These are phyloP conservation scores for Hyparrhenia diplandra DNA, from an alignment of 176 grass and related monocot genomes.

Conservation along the genomic window DNA sequence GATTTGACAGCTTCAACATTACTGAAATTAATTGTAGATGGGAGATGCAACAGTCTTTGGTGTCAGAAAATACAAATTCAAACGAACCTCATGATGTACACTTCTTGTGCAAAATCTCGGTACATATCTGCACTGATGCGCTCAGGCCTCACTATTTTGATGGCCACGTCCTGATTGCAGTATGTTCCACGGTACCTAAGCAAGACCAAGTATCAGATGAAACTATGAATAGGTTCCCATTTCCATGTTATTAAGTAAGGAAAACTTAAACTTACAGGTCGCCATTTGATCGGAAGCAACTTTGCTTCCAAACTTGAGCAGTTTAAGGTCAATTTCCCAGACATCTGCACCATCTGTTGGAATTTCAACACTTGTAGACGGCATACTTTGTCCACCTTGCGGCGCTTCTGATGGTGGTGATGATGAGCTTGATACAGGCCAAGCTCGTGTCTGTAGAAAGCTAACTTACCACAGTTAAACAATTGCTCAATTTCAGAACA, in stretches of 20 bases:
- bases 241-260: background rate
- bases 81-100: slow-evolving; percentile 89
- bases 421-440: slow-evolving; percentile 34
- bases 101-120: slow-evolving; percentile 86
- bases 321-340: slow-evolving; percentile 80
- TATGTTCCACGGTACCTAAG: slow-evolving; percentile 77
- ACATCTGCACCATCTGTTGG: slow-evolving; percentile 69
- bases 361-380: slow-evolving; percentile 59
- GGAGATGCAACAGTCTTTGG: background rate
- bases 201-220: slow-evolving; percentile 18
- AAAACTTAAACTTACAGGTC: slow-evolving; percentile 76
- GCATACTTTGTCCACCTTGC: slow-evolving; percentile 23
- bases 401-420: slow-evolving; percentile 26
- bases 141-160: slow-evolving; percentile 83
- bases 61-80: background rate
- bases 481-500: background rate
- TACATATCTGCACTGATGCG: slow-evolving; percentile 65
- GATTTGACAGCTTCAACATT: background rate
- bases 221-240: background rate
- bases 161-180: slow-evolving; percentile 88
- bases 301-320: slow-evolving; percentile 75
- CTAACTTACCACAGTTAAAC: background rate
- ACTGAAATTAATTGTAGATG: background rate
- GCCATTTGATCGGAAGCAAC: slow-evolving; percentile 67
- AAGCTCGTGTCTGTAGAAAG: slow-evolving; percentile 41